Evolutionary conservation across 352 stramenopile species (phyloP).

Genomic region (Aphanomyces cochlioides): DNA sequence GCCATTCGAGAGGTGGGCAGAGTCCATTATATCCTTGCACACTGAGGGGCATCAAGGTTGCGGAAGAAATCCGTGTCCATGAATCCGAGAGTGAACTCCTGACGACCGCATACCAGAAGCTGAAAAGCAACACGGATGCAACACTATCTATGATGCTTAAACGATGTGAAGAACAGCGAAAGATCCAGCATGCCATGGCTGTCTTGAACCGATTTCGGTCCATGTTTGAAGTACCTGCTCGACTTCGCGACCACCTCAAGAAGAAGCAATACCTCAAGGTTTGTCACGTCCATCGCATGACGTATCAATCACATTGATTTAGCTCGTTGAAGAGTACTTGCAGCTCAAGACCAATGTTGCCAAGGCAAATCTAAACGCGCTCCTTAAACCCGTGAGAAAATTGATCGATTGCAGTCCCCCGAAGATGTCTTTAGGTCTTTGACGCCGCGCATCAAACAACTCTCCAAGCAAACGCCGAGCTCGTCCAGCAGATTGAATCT

Average conservation of each 20-base stretch:
- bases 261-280: conserved; percentile 61
- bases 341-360: conserved; percentile 60
- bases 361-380: conserved; percentile 54
- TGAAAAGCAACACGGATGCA: conserved; percentile 58
- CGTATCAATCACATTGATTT: not conserved
- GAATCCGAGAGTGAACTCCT: conserved; percentile 56
- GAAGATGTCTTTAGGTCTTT: conserved; percentile 39
- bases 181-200: conserved; percentile 66
- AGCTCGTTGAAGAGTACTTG: conserved; percentile 63
- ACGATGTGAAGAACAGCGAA: conserved; percentile 65
- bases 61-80: conserved; percentile 59
- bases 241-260: conserved; percentile 67
- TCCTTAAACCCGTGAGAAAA: conserved; percentile 35
- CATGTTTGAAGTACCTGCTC: conserved; percentile 68
- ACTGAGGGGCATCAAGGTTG: conserved; percentile 30
- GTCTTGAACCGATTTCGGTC: conserved; percentile 64
- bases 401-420: not conserved
- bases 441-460: conserved; percentile 58
- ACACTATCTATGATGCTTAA: conserved; percentile 76
- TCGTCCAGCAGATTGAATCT: conserved; percentile 63
- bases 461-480: conserved; percentile 49
- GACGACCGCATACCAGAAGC: conserved; percentile 46
- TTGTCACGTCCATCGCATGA: not conserved
- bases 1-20: conserved; percentile 43
- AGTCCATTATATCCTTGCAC: not conserved